phyloP scores from a whole-genome alignment of 768 basidiomycete genomes.

The Boletus insuetus region DNA sequence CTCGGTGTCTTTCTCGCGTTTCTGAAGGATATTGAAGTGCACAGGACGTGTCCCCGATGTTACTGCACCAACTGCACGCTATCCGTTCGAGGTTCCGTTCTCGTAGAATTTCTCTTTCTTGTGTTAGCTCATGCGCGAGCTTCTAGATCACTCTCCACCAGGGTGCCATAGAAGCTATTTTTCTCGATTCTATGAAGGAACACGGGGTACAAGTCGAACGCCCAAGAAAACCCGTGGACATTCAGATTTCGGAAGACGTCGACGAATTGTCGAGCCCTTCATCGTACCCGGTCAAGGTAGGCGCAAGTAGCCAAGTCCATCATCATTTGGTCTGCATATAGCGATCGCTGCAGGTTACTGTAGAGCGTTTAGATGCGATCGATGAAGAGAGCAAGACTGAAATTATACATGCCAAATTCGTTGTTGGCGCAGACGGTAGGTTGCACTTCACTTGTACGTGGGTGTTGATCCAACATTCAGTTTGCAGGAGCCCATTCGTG shows the following conservation, averaged over 20 bases:
- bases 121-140: not conserved
- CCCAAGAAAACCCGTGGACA: conserved; percentile 29
- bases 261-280: conserved; percentile 33
- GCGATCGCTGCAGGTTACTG: conserved; percentile 16
- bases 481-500: conserved; percentile 43
- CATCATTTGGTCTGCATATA: not conserved
- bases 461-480: not conserved
- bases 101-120: not conserved
- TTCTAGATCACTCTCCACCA: conserved; percentile 37
- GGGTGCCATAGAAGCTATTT: conserved; percentile 42
- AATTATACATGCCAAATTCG: conserved; percentile 32
- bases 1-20: not conserved
- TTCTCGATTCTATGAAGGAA: conserved; percentile 38
- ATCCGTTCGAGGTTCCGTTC: conserved; percentile 62
- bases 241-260: conserved; percentile 36
- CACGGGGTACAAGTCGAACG: conserved; percentile 36
- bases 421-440: conserved; percentile 37
- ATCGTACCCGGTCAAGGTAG: conserved; percentile 33
- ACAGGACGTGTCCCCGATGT: conserved; percentile 63
- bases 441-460: not conserved
- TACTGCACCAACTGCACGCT: conserved; percentile 59
- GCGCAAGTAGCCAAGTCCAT: not conserved
- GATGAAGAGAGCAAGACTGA: conserved; percentile 33
- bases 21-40: conserved; percentile 39
- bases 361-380: conserved; percentile 22